Base-by-base conservation (phyloP, 495 filamentous ascomycete genomes). In the Venustampulla echinocandica region DNA sequence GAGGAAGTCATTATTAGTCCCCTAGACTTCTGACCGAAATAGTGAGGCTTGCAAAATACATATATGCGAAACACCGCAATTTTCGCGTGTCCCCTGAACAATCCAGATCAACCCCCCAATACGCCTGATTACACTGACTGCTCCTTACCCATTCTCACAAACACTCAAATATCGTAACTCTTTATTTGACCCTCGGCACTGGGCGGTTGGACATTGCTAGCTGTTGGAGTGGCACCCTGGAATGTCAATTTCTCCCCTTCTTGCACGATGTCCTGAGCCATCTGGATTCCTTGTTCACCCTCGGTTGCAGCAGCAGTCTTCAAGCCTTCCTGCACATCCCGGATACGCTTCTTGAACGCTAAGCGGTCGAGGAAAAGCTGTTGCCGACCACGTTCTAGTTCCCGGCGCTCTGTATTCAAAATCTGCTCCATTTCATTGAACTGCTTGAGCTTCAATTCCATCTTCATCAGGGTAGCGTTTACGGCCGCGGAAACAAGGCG, bases 381-480 rank as follows among this genome's bases (percentile, higher is more conserved):
- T 62, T 95, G 88, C 10, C 92, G 77, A 2, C 83, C 84, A 40
- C 88, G 75, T 65, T 97, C 92, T 2, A 98, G 73, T 62, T 98
- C 93, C 30, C 89, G 77, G 41, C 90, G 81, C 66, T 98, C 93
- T 2, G 89, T 85, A 54, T 94, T 84, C 41, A 96, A 71, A 44
- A 95, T 81, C 39, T 81, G 70, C 59, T 98, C 92, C 76, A 98
- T 87, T 66, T 97, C 93, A 55, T 85, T 83, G 71, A 98, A 98
- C 60, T 96, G 94, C 55, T 84, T 78, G 41, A 92, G 70, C 69
- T 90, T 90, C 45, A 89, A 69, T 58, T 90, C 83, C 59, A 88
- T 75, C 62, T 90, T 90, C 57, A 86, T 76, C 22, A 95, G 73
- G 14, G 82, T 87, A 13, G 87, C 69, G 61, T 95, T 95, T 44